Percentiles rank a stretch among this genome's conserved stretches.
Evolutionary conservation across 176 grass and related monocot species (phyloP).

Genomic region (Zizania latifolia): DNA sequence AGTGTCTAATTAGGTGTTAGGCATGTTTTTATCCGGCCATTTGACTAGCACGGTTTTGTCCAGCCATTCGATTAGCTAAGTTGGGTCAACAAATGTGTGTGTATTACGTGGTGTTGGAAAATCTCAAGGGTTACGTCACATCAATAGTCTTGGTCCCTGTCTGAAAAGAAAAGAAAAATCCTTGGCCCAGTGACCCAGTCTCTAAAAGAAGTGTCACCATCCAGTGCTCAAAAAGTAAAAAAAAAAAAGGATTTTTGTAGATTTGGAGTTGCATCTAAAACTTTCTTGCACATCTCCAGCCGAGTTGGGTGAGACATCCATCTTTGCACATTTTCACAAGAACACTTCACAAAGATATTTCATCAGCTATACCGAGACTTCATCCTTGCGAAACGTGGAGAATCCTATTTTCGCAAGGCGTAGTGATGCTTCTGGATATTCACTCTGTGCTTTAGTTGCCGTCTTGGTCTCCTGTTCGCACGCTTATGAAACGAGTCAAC

Average conservation of each 20-base stretch:
- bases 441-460: background rate
- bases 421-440: background rate
- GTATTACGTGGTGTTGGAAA: background rate
- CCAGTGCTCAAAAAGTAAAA: background rate
- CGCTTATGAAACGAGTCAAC: background rate
- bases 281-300: background rate
- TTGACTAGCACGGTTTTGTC: constrained; percentile 19
- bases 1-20: constrained; percentile 20
- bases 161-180: background rate
- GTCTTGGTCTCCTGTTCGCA: background rate
- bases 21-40: background rate
- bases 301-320: background rate
- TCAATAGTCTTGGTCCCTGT: background rate
- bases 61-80: constrained; percentile 15
- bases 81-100: constrained; percentile 24
- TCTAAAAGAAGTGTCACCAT: background rate
- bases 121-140: background rate
- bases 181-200: background rate
- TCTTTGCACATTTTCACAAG: background rate
- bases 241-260: background rate
- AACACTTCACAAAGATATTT: background rate
- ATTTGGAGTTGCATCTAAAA: background rate
- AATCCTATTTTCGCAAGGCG: background rate
- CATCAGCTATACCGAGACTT: background rate
- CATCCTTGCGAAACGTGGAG: background rate